Percentiles rank a stretch among this genome's conserved stretches.
Conservation (phyloP, 176 grass and related monocot genomes). For the Musa acuminata region DNA sequence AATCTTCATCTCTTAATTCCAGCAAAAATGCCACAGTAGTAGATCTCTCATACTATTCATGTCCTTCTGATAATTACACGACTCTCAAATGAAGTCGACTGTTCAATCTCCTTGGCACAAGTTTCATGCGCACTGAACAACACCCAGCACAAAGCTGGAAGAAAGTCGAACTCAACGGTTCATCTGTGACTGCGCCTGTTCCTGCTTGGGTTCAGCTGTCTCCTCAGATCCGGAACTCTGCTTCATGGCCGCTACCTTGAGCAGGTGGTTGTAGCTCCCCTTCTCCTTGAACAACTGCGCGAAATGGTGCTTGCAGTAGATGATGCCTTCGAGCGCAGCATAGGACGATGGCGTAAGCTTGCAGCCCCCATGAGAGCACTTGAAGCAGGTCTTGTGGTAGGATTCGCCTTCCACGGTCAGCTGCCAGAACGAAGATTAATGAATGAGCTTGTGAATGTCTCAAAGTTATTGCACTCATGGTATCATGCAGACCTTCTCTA, state of each 20-base stretch:
- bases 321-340: slow-evolving; percentile 70
- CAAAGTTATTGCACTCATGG: background rate
- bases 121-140: too few species aligned
- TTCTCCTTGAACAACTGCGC: slow-evolving; percentile 90
- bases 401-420: slow-evolving; percentile 68
- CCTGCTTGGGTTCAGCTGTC: background rate
- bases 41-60: too few species aligned
- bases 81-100: too few species aligned
- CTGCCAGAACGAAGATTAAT: slow-evolving; percentile 23
- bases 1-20: too few species aligned
- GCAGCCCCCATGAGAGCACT: slow-evolving; percentile 75
- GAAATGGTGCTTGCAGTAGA: slow-evolving; percentile 96
- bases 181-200: too few species aligned
- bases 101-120: too few species aligned
- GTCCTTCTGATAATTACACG: too few species aligned
- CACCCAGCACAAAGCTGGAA: too few species aligned
- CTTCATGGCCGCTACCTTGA: slow-evolving; percentile 34
- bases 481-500: slow-evolving; percentile 55
- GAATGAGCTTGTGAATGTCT: background rate
- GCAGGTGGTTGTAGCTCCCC: slow-evolving; percentile 85
- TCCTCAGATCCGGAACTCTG: slow-evolving; percentile 23
- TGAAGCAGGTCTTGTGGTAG: slow-evolving; percentile 97
- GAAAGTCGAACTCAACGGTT: too few species aligned
- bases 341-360: slow-evolving; percentile 69
- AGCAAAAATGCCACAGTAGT: too few species aligned